phyloP scores from a whole-genome alignment of 176 grass and related monocot genomes.

The Musa troglodytarum region DNA sequence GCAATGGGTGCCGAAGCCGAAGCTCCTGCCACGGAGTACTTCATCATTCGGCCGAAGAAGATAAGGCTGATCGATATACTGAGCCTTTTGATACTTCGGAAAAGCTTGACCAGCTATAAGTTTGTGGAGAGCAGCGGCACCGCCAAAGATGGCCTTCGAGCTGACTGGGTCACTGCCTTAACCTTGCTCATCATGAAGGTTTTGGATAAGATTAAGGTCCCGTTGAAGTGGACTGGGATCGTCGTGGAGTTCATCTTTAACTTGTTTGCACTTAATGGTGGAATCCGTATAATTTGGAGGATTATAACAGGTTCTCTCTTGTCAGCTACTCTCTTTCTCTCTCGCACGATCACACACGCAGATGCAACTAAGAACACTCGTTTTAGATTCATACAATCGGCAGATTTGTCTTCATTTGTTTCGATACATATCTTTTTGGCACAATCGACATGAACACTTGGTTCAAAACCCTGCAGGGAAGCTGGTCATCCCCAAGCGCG shows the following conservation, averaged over 20 bases:
- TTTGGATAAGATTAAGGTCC: conserved; percentile 13
- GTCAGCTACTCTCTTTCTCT: neutral
- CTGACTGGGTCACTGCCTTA: conserved; percentile 27
- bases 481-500: conserved; percentile 37
- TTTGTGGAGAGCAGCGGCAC: conserved; percentile 33
- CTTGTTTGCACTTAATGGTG: conserved; percentile 52
- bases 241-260: conserved; percentile 43
- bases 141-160: neutral
- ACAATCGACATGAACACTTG: no score
- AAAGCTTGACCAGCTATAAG: conserved; percentile 25
- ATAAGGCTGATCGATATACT: conserved; percentile 42
- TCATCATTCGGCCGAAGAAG: conserved; percentile 47
- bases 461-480: conserved; percentile 20
- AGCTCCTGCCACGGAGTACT: conserved; percentile 21
- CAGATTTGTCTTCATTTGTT: neutral
- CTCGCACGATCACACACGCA: neutral
- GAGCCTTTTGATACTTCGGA: conserved; percentile 38
- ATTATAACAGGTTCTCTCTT: neutral
- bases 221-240: conserved; percentile 21
- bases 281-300: conserved; percentile 39
- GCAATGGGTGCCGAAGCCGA: neutral
- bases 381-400: neutral
- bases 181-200: conserved; percentile 35
- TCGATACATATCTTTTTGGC: neutral
- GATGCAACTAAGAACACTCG: neutral